Evolutionary conservation across 306 rosid species (phyloP), one percentile per base, ranked within the genome.

Genomic region (Dalbergia oliveri): DNA sequence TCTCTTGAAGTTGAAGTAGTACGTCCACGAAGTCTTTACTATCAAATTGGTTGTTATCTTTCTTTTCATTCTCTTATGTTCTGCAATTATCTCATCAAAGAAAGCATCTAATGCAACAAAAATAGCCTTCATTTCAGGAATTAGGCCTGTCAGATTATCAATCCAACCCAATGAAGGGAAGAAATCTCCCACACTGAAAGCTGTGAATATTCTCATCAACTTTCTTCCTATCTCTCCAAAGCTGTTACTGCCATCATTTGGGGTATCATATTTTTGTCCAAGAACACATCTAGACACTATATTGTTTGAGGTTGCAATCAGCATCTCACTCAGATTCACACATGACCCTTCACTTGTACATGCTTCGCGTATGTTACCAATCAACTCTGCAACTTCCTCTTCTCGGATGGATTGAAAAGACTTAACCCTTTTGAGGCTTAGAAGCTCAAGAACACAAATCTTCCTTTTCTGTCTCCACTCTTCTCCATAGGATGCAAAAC

Each of bases 151-250:
- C 2, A 89, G 44, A 69, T 13, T 16, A 56, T 87, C 92, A 37
- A 88, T 1, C 91, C 91, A 88, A 15, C 76, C 33, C 54, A 88
- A 68, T 7, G 21, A 64, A 59, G 87, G 90, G 57, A 73, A 87
- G 54, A 37, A 77, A 77, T 90, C 87, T 26, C 86, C 82, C 4
- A 85, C 57, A 12, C 82, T 15, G n/a, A 82, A 87, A 26, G 74
- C 39, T 31, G 4, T 0, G 0, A 85, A 0, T 0, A 26, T 59
- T 4, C 0, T 16, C 80, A 16, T 0, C 11, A 44, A 3, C 51
- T 23, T 82, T 34, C 74, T 88, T 1, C 79, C 5, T 1, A 78
- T 0, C 11, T 69, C 70, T 14, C 76, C 76, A 50, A 78, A 75
- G 16, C 66, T 49, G 8, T 16, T 37, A 10, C 9, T 10, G 37